Evolutionary conservation across 768 basidiomycete species (phyloP), one percentile per base, ranked within the genome.

Genomic region (Punctularia strigosozonata): DNA sequence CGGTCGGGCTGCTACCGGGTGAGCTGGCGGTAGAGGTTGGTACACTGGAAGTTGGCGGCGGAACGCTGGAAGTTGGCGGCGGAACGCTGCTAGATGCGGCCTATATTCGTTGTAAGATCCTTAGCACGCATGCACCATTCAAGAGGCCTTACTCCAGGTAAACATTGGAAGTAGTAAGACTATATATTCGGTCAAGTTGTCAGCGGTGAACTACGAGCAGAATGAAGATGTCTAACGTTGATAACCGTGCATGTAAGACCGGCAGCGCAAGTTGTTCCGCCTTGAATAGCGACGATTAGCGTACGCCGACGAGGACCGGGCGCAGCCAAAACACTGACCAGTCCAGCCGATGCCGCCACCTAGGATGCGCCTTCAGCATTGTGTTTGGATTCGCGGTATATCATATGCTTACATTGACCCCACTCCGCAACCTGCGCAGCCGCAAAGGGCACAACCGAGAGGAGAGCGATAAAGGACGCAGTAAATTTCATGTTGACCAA

Each of bases 121-220:
- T 22, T 5, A 5, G 26, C 12, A 18, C 6, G 14, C 21, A n/a
- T 14, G 31, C 25, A 23, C 15, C 25, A 17, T 34, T 22, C 3
- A 21, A 42, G 13, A 19, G 7, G 25, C 22, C 14, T n/a, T 6
- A 14, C 25, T 31, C 24, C 39, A 47, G 3, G 56, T 65, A 70
- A 50, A 46, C 68, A 70, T 44, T 70, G 68, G 8, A 60, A 66
- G 46, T 66, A 70, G 41, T 57, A 69, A 4, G 58, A 28, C 46
- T 66, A 69, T 14, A 46, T 47, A 30, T 47, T 51, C 8, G 51
- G 55, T 46, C 68, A 69, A 6, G 53, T 19, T 19, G n/a, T n/a
- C n/a, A n/a, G n/a, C n/a, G n/a, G n/a, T n/a, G n/a, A n/a, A n/a
- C n/a, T n/a, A n/a, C n/a, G n/a, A n/a, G n/a, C n/a, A n/a, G n/a